Evolutionary conservation across 441 rosid genomes (phyloP).

Genomic region (Bocquillonia castaneifolia): DNA sequence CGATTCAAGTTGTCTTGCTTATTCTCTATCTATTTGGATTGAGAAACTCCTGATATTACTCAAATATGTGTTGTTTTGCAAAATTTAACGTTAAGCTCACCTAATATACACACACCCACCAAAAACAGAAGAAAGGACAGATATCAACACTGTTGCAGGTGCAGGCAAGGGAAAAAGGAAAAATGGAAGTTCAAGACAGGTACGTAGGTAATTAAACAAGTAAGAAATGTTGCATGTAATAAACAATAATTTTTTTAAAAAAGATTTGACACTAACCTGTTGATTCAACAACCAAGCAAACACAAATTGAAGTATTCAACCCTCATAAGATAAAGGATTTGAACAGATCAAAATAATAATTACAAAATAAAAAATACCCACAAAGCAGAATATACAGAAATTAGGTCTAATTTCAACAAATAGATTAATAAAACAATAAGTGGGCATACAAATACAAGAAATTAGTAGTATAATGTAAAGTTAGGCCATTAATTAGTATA

Average conservation of each 20-base stretch:
- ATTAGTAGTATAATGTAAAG: no score
- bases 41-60: not conserved
- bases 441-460: no score
- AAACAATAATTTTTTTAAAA: no score
- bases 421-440: no score
- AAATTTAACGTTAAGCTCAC: conserved; percentile 13
- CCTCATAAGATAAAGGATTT: not conserved
- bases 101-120: conserved; percentile 23
- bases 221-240: no score
- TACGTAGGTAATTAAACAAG: no score
- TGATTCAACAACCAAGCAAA: not conserved
- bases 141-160: no score
- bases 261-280: no score
- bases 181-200: no score
- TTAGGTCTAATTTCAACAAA: not conserved
- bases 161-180: no score
- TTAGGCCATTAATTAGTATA: no score
- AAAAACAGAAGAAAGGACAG: not conserved
- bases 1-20: not conserved
- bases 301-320: not conserved
- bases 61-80: not conserved
- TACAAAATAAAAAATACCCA: not conserved
- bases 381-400: conserved; percentile 2
- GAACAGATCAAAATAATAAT: not conserved
- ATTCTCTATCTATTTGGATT: not conserved